phyloP scores from a whole-genome alignment of 495 filamentous ascomycete genomes.

The Pseudotulostoma volvatum region DNA sequence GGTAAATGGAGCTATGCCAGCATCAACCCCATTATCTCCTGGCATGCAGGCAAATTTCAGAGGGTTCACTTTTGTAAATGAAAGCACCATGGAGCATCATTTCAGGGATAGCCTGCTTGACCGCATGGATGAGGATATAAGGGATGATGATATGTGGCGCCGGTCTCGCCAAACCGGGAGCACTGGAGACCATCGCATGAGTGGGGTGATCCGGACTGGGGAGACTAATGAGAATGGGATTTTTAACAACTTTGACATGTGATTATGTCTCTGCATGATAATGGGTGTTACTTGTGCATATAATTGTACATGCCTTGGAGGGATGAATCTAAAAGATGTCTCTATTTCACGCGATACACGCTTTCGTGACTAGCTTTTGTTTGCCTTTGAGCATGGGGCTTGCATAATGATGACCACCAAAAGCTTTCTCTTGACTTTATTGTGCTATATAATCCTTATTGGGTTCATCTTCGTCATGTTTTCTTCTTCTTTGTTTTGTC shows the following conservation, averaged over 20 bases:
- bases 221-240: conserved; percentile 49
- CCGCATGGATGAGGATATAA: conserved; percentile 57
- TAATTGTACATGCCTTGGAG: conserved; percentile 4
- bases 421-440: background rate
- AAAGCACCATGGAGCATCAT: conserved; percentile 87
- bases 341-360: background rate
- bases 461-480: too few relatives aligned
- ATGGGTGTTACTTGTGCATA: conserved; percentile 12
- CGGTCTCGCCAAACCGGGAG: conserved; percentile 20
- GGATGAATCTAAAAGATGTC: background rate
- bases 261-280: conserved; percentile 28
- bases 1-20: conserved; percentile 57
- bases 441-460: background rate
- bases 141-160: conserved; percentile 32
- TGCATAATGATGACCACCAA: background rate
- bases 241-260: conserved; percentile 64
- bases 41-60: conserved; percentile 96
- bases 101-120: conserved; percentile 45
- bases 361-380: background rate
- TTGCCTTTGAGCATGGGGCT: background rate
- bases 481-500: background rate
- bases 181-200: conserved; percentile 47
- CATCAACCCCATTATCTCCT: conserved; percentile 79
- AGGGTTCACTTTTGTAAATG: conserved; percentile 96
- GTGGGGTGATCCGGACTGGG: conserved; percentile 49